A percentile compares a stretch with the other conserved stretches of the same genome.
phyloP scores from a whole-genome alignment of 495 filamentous ascomycete genomes.

The Penicillium verhagenii region DNA sequence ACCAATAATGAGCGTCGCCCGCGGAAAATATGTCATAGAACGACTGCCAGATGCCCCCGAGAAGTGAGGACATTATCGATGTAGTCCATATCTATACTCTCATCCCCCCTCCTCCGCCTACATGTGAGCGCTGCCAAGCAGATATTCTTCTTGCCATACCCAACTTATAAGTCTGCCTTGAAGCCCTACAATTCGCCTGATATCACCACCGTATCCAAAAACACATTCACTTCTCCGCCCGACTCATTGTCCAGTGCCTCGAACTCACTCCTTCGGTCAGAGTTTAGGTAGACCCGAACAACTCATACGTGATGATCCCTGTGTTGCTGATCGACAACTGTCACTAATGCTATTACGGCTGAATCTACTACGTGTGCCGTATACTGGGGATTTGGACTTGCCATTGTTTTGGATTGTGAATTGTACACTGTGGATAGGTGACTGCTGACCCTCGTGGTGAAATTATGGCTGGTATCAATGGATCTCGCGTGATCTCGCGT shows the following conservation, averaged over 20 bases:
- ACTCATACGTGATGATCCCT: neutral
- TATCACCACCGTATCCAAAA: neutral
- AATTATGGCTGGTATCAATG: neutral
- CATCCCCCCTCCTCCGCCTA: neutral
- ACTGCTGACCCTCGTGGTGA: neutral
- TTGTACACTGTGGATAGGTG: neutral
- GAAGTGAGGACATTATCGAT: slow-evolving; percentile 36
- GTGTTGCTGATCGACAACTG: neutral
- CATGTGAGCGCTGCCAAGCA: neutral
- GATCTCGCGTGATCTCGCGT: neutral
- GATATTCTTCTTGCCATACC: neutral
- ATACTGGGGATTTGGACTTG: neutral
- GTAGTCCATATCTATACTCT: slow-evolving; percentile 31
- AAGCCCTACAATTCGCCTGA: neutral
- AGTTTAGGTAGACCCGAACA: neutral
- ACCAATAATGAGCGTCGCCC: slow-evolving; percentile 66
- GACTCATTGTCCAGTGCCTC: neutral
- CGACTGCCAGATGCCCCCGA: slow-evolving; percentile 71
- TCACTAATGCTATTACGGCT: neutral
- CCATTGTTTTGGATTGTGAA: neutral
- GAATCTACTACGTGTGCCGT: neutral
- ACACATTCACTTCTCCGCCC: neutral
- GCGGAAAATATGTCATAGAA: slow-evolving; percentile 91
- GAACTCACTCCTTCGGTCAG: neutral
- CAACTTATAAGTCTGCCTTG: neutral